Conservation (phyloP, 2,329 filamentous ascomycete species). For the Penicillium hordei region DNA sequence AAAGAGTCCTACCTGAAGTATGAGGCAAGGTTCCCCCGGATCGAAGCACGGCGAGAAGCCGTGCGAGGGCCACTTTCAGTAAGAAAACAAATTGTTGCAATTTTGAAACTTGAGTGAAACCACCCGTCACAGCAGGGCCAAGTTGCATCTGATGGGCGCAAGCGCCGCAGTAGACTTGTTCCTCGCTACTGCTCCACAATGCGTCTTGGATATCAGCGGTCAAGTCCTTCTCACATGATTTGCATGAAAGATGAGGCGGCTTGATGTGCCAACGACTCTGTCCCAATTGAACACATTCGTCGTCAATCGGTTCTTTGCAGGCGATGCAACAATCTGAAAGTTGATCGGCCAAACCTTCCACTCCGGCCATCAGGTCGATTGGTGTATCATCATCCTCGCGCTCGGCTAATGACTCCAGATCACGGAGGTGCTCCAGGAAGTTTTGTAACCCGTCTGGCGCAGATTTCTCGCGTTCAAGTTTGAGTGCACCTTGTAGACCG, state of each 20-base stretch:
- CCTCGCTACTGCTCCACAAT: slow-evolving; percentile 66
- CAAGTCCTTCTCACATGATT: slow-evolving; percentile 71
- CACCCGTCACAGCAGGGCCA: slow-evolving; percentile 56
- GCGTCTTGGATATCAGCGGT: slow-evolving; percentile 68
- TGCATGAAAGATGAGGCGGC: slow-evolving; percentile 65
- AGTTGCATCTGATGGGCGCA: slow-evolving; percentile 57
- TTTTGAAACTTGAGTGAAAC: slow-evolving; percentile 75
- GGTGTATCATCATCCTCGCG: slow-evolving; percentile 60
- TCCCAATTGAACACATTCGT: slow-evolving; percentile 77
- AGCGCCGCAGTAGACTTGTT: slow-evolving; percentile 68
- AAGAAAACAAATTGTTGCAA: slow-evolving; percentile 94
- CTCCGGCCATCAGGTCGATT: slow-evolving; percentile 64
- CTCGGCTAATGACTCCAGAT: slow-evolving; percentile 74
- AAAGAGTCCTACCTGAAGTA: slow-evolving; percentile 56
- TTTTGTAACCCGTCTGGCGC: slow-evolving; percentile 72
- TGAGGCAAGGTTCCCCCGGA: slow-evolving; percentile 78
- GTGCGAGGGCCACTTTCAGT: slow-evolving; percentile 83
- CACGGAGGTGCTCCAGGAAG: slow-evolving; percentile 80
- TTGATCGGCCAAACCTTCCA: slow-evolving; percentile 67
- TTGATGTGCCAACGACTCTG: slow-evolving; percentile 79
- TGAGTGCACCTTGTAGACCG: slow-evolving; percentile 88
- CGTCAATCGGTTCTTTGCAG: slow-evolving; percentile 87
- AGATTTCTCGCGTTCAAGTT: slow-evolving; percentile 80
- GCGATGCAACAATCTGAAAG: slow-evolving; percentile 80
- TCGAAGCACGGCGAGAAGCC: slow-evolving; percentile 82